Evolutionary conservation across 1,284 basidiomycete genomes (phyloP), one percentile per base, ranked within the genome.

Genomic region (Phylloboletellus chloephorus): DNA sequence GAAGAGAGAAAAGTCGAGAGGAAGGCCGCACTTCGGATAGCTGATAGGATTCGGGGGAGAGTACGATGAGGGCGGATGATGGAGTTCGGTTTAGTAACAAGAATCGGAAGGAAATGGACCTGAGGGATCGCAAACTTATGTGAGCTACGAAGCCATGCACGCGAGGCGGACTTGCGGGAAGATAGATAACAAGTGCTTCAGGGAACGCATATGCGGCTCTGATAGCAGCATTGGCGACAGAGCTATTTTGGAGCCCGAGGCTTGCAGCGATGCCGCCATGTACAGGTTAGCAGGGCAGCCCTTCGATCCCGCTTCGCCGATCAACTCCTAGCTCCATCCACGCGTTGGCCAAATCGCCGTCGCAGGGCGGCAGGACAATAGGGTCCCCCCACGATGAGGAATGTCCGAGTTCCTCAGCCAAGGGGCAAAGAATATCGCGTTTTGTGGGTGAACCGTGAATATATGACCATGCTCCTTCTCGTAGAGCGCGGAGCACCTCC

Each of bases 211-310:
- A 68, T 6, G 65, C 32, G 6, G 71, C 72, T 47, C 84, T 68
- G 30, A 80, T 57, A 0, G 50, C 47, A 2, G 73, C 66, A 56
- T 88, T 88, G 20, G 70, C 68, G 2, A 67, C 65, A 55, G 85
- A 88, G 51, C 75, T 82, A 12, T 64, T 60, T 15, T 67, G 67
- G 4, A 78, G 59, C 9, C 72, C 72, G n/a, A 74, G 51, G 11
- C 44, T 62, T 21, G 64, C 54, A 16, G 72, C 72, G 17, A 77
- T 63, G 15, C 66, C 59, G 3, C 75, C 76, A 51, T 88, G 84
- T 0, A 87, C 73, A 3, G 86, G 52, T 52, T 86, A 78, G 52
- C 84, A 88, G 3, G 85, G 85, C 7, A 88, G 50, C 1, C 84
- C 84, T 4, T 82, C 85, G 3, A 82, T 52, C 8, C 73, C 71